These are phyloP conservation scores for Cyberlindnera veronae DNA, from an alignment of 805 yeast species.

Conservation along the genomic window DNA sequence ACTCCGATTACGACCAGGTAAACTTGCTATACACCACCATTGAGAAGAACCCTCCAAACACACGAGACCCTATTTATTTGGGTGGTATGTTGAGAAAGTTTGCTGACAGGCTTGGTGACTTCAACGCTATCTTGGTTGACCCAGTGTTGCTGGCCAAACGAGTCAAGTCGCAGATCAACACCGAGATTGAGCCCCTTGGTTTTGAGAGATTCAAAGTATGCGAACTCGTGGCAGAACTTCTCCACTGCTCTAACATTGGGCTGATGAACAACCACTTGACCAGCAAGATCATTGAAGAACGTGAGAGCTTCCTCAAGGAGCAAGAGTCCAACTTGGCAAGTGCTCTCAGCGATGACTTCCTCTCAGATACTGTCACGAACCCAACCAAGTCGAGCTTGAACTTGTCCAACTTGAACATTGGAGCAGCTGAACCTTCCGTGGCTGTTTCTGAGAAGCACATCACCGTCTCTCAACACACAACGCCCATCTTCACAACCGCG, in stretches of 20 bases:
- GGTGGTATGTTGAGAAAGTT: slow-evolving; percentile 78
- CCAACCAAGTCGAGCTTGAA: slow-evolving; percentile 14
- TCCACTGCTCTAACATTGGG: slow-evolving; percentile 96
- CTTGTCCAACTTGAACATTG: slow-evolving; percentile 25
- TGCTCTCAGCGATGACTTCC: slow-evolving; percentile 28
- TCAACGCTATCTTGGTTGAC: slow-evolving; percentile 45
- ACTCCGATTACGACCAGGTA: slow-evolving; percentile 88
- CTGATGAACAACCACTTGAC: slow-evolving; percentile 77
- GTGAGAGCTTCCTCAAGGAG: slow-evolving; percentile 59
- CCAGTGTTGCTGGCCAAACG: slow-evolving; percentile 23
- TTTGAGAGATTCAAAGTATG: slow-evolving; percentile 91
- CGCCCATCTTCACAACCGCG: slow-evolving; percentile 11
- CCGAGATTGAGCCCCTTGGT: slow-evolving; percentile 78
- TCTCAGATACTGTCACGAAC: slow-evolving; percentile 1
- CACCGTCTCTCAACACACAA: slow-evolving; percentile 25
- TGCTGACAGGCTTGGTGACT: slow-evolving; percentile 54
- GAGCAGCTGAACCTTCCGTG: slow-evolving; percentile 29
- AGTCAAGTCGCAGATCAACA: slow-evolving; percentile 42
- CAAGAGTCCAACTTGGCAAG: slow-evolving; percentile 25
- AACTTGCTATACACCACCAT: slow-evolving; percentile 72
- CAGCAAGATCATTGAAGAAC: slow-evolving; percentile 59
- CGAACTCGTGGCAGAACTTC: slow-evolving; percentile 87
- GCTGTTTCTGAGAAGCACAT: slow-evolving; percentile 25
- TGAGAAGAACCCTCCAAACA: slow-evolving; percentile 82
- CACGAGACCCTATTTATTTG: slow-evolving; percentile 85